Base-by-base conservation (phyloP, 148 eudicot species). In the Camellia japonica region DNA sequence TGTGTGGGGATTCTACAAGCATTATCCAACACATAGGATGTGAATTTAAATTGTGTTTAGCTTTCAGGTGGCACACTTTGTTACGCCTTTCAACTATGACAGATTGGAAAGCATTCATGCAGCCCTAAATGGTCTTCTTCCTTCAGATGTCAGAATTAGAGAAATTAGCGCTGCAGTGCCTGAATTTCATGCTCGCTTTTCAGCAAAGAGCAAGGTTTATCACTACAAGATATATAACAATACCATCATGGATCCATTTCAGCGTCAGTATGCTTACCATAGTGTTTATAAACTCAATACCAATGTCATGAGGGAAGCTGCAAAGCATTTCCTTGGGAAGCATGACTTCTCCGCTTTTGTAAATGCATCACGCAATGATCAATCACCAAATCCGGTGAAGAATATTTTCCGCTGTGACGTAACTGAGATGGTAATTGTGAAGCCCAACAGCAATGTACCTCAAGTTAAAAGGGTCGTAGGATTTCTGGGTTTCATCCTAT, bases 131-230 rank as follows among this genome's bases (percentile, higher is more conserved):
- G 98, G 98, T 84, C 88, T 92, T 82, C 97, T 95, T 75, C 98
- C 97, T 14, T 65, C 93, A 73, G 98, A 95, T 81, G 88, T 95
- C 77, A 91, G 97, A 75, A 87, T 95, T 63, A 84, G 90, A 85
- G 94, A 93, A 86, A 74, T 95, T 49, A 89, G 97, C 85, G 87
- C 97, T 14, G 97, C 95, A 19, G 71, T 84, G 23, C 92, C 92
- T 73, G 91, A 93, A 81, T 95, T 95, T 82, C 97, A 95, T 85
- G 97, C 97, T 60, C 92, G 94, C 23, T 95, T 93, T 84, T 95
- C 97, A 71, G 90, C 90, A 54, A 88, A 55, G 71, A 87, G 94
- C 82, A 95, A 95, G 92, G 87, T 89, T 52, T 95, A 95, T 81
- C 92, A 82, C 79, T 95, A 95, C 85, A 93, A 87, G 84, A 88